Conservation (phyloP, 768 basidiomycete species). For the Gloeophyllum trabeum region DNA sequence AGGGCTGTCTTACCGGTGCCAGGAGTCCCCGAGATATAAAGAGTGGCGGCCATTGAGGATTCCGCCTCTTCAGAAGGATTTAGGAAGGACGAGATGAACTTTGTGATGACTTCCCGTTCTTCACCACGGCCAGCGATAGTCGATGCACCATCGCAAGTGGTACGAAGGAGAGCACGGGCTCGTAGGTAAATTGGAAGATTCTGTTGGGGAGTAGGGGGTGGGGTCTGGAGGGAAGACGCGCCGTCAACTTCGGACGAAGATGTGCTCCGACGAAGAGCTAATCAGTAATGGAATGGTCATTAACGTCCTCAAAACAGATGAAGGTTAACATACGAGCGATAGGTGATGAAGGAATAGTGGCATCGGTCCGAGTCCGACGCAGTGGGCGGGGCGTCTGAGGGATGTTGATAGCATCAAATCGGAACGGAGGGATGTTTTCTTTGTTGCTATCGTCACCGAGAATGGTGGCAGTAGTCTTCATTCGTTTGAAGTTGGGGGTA, state of each 20-base stretch:
- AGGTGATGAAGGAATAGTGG: slow-evolving; percentile 27
- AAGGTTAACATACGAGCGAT: slow-evolving; percentile 28
- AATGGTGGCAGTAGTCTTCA: slow-evolving; percentile 31
- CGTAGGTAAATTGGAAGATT: slow-evolving; percentile 41
- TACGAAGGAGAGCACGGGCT: slow-evolving; percentile 58
- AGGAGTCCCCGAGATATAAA: slow-evolving; percentile 90
- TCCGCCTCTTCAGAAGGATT: slow-evolving; percentile 15
- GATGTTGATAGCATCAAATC: slow-evolving; percentile 22
- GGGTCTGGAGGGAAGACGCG: slow-evolving; percentile 31
- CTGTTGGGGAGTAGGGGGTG: slow-evolving; percentile 47
- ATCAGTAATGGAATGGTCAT: slow-evolving; percentile 7
- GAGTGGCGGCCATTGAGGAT: slow-evolving; percentile 25
- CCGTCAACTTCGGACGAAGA: slow-evolving; percentile 34
- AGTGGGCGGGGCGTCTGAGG: slow-evolving; percentile 23
- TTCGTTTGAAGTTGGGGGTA: slow-evolving; percentile 57
- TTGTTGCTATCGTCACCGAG: slow-evolving; percentile 57
- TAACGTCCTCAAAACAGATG: not conserved
- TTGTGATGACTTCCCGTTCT: slow-evolving; percentile 46
- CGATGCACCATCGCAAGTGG: slow-evolving; percentile 48
- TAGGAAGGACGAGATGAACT: slow-evolving; percentile 50
- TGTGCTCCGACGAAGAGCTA: slow-evolving; percentile 35
- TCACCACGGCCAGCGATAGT: slow-evolving; percentile 57
- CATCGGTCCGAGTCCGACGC: slow-evolving; percentile 24
- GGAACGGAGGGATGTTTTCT: slow-evolving; percentile 67
- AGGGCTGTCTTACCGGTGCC: slow-evolving; percentile 91